A percentile compares a stretch with the other conserved stretches of the same genome.
phyloP scores from a whole-genome alignment of 192 early-diverging fungal species.

The Rhizophlyctis rosea region DNA sequence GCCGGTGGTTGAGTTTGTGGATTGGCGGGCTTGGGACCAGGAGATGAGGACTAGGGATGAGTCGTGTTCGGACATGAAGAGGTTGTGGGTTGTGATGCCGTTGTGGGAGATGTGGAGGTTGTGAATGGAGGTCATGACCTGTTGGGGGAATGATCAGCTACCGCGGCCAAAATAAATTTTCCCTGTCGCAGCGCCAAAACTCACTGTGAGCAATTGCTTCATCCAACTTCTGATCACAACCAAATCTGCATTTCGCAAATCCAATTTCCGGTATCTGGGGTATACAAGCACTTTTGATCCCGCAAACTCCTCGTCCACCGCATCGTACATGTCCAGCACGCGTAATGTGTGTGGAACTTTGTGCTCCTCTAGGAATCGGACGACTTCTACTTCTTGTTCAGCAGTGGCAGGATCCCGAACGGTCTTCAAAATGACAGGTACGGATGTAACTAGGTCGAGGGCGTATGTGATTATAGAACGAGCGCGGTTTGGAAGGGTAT shows the following conservation, averaged over 20 bases:
- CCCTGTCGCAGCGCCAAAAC: not conserved
- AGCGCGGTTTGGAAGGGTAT: too few species aligned
- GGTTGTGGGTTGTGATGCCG: conserved; percentile 58
- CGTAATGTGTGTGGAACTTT: conserved; percentile 6
- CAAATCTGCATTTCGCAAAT: conserved; percentile 6
- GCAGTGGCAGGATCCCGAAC: not conserved
- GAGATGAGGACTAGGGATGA: conserved; percentile 61
- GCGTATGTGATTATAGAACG: conserved; percentile 8
- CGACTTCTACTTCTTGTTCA: conserved; percentile 8
- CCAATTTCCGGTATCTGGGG: not conserved
- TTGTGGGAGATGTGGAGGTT: conserved; percentile 61
- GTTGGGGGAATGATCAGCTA: conserved; percentile 22
- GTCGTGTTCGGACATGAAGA: conserved; percentile 5
- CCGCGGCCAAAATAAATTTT: not conserved
- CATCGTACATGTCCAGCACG: conserved; percentile 11
- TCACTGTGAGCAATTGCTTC: conserved; percentile 13
- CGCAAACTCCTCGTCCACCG: not conserved
- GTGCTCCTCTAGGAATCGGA: conserved; percentile 1
- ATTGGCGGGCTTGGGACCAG: conserved; percentile 62
- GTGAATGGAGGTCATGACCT: conserved; percentile 60
- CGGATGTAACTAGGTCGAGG: conserved; percentile 3
- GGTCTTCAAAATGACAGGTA: conserved; percentile 16
- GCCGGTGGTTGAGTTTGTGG: not conserved
- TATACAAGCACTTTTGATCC: conserved; percentile 28
- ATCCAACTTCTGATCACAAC: conserved; percentile 6